Evolutionary conservation across 805 yeast genomes (phyloP), one percentile per base, ranked within the genome.

Genomic region (Wickerhamomyces strasburgensis): DNA sequence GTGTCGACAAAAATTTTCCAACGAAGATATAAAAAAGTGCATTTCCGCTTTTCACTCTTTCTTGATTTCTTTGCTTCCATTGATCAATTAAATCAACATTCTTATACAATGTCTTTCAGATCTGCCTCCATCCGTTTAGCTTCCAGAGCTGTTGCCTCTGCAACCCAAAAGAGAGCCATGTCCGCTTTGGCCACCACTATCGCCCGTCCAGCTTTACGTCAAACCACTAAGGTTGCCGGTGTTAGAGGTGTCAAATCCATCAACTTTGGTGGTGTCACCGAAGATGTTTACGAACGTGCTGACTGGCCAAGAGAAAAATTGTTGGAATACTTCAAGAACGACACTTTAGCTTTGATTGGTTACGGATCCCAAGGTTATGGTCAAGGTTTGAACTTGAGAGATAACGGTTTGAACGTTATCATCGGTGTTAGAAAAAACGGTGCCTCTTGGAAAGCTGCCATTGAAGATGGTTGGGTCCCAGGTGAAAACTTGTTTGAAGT

Each of bases 331-430:
- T 93, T 93, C 88, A 90, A 93, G 80, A 74, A 89, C 70, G 98
- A 93, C 68, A 93, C 98, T 46, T 74, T 93, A 62, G 98, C 98
- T 54, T 72, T 93, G 62, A 89, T 93, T 56, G 98, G 98, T 71
- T 93, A 93, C 81, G 98, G 98, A 65, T 90, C 98, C 53, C 98
- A 93, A 75, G 98, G 98, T 78, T 90, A 93, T 78, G 98, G 98
- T 66, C 98, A 93, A 77, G 98, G 97, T 72, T 80, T 93, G 58
- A 93, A 93, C 88, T 74, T 94, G 75, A 86, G 98, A 75, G 98
- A 93, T 78, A 90, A 93, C 62, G 98, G 98, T 70, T 70, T 93
- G 62, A 90, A 90, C 68, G 98, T 90, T 57, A 85, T 93, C 65
- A 75, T 93, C 56, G 98, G 98, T 80, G 98, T 93, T 60, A 81